A percentile compares a stretch with the other conserved stretches of the same genome.
phyloP scores from a whole-genome alignment of 352 stramenopile species.

The Bremia lactucae region DNA sequence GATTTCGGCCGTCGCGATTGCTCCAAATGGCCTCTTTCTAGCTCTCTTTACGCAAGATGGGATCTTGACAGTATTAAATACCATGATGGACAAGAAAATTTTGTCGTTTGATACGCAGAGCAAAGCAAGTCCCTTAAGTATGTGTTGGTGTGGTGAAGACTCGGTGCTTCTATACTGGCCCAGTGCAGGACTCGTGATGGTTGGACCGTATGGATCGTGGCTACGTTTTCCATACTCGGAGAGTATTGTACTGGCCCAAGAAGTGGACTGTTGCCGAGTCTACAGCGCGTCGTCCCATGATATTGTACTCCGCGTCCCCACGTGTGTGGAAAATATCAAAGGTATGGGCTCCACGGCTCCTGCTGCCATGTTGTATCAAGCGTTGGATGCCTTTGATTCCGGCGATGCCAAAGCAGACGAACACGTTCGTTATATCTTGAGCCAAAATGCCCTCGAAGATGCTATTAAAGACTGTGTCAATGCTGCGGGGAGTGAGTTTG shows the following conservation, averaged over 20 bases:
- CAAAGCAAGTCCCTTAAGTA: constrained; percentile 55
- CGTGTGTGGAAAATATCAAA: constrained; percentile 80
- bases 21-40: constrained; percentile 92
- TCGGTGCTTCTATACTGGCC: constrained; percentile 85
- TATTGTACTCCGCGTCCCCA: constrained; percentile 79
- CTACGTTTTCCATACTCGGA: constrained; percentile 76
- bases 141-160: constrained; percentile 87
- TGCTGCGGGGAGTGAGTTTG: constrained; percentile 80
- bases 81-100: constrained; percentile 93
- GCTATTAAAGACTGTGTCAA: constrained; percentile 84
- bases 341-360: constrained; percentile 78
- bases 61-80: constrained; percentile 91
- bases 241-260: constrained; percentile 54
- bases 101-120: constrained; percentile 83
- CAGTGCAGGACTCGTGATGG: constrained; percentile 71
- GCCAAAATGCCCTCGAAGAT: constrained; percentile 63
- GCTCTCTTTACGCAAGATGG: constrained; percentile 91
- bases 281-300: constrained; percentile 65
- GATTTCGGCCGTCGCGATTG: constrained; percentile 89
- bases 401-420: constrained; percentile 83
- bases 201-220: constrained; percentile 80
- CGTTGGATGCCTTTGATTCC: constrained; percentile 81
- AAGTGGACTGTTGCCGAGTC: constrained; percentile 67
- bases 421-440: constrained; percentile 84
- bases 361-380: constrained; percentile 86